Evolutionary conservation across 2,329 filamentous ascomycete species (phyloP).

Genomic region (Fusarium haematococcum): DNA sequence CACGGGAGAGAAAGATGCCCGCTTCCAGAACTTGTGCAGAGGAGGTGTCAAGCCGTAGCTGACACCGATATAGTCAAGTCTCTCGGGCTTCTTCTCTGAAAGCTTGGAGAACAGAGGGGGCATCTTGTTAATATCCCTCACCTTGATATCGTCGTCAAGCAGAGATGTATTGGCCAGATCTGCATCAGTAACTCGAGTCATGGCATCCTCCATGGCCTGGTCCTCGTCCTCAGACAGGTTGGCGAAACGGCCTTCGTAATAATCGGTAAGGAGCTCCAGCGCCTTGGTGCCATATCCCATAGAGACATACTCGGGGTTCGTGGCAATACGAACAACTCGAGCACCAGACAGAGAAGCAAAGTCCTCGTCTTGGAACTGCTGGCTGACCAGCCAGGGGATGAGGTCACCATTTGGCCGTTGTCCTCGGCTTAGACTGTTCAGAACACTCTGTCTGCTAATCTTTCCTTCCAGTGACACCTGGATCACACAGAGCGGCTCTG

Average conservation of each 20-base stretch:
- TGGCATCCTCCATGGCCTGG: constrained; percentile 66
- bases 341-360: constrained; percentile 95
- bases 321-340: constrained; percentile 92
- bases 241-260: constrained; percentile 94
- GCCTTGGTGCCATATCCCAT: constrained; percentile 97
- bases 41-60: constrained; percentile 90
- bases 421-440: constrained; percentile 89
- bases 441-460: constrained; percentile 92
- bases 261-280: constrained; percentile 87
- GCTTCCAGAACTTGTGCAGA: constrained; percentile 98
- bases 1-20: constrained; percentile 84
- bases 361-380: constrained; percentile 98
- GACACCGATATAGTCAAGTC: constrained; percentile 93
- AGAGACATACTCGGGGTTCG: constrained; percentile 89
- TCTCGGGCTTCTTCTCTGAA: constrained; percentile 81
- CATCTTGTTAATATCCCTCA: constrained; percentile 91
- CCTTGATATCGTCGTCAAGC: constrained; percentile 87
- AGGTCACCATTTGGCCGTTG: constrained; percentile 91
- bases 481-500: constrained; percentile 93
- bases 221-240: constrained; percentile 80
- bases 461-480: constrained; percentile 95
- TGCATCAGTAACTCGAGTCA: constrained; percentile 83
- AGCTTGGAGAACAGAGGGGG: constrained; percentile 93
- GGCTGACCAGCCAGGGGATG: constrained; percentile 97
- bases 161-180: constrained; percentile 83